Conservation (phyloP, 2,329 filamentous ascomycete species). For the Aspergillus novoparasiticus region DNA sequence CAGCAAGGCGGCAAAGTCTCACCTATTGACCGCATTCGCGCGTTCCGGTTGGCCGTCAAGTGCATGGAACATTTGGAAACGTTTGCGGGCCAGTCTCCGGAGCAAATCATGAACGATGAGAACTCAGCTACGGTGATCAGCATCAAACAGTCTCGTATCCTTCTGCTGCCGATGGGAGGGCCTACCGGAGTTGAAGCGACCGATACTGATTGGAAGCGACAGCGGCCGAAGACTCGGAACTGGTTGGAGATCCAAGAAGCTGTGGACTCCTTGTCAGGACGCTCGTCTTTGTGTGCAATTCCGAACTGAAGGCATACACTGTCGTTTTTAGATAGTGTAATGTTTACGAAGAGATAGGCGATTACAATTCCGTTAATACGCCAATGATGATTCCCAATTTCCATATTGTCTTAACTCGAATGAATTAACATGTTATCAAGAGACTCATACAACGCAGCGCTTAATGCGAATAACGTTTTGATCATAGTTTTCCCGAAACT, state of each 20-base stretch:
- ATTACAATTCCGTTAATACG: background rate
- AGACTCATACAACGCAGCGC: background rate
- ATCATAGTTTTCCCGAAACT: background rate
- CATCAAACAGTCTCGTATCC: slow-evolving; percentile 82
- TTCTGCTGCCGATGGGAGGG: slow-evolving; percentile 73
- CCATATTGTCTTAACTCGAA: background rate
- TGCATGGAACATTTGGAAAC: slow-evolving; percentile 87
- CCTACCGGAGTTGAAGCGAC: slow-evolving; percentile 69
- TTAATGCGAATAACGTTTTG: background rate
- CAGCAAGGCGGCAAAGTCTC: slow-evolving; percentile 91
- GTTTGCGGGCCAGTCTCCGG: slow-evolving; percentile 66
- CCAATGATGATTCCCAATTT: background rate
- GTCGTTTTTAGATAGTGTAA: background rate
- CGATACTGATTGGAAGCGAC: slow-evolving; percentile 89
- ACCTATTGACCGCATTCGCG: slow-evolving; percentile 90
- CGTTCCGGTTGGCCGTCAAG: slow-evolving; percentile 89
- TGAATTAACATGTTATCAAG: background rate
- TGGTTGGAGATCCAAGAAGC: slow-evolving; percentile 79
- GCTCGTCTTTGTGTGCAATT: slow-evolving; percentile 33
- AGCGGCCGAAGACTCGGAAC: slow-evolving; percentile 78
- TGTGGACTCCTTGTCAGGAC: slow-evolving; percentile 79
- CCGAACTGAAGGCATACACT: background rate
- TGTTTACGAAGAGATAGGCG: background rate
- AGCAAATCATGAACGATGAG: slow-evolving; percentile 71
- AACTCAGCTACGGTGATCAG: slow-evolving; percentile 81